Evolutionary conservation across 345 rosid species (phyloP).

Genomic region (Linum usitatissimum): DNA sequence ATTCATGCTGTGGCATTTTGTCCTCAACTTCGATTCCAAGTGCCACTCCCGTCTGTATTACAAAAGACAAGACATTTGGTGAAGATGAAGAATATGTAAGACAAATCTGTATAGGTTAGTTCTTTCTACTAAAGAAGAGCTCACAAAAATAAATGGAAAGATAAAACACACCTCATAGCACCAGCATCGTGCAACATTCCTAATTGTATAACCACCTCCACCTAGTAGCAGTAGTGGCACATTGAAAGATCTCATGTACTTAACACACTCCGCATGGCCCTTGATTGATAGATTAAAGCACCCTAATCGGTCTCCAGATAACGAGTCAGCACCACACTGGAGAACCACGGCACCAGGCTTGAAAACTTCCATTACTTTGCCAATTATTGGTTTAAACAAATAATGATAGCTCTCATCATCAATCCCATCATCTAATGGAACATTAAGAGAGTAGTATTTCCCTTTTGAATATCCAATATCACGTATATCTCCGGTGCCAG

Average conservation of each 20-base stretch:
- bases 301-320: slow-evolving; percentile 63
- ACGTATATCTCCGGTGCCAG: slow-evolving; percentile 51
- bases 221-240: slow-evolving; percentile 56
- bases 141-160: not conserved
- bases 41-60: slow-evolving; percentile 50
- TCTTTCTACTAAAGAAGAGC: not conserved
- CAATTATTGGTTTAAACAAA: slow-evolving; percentile 54
- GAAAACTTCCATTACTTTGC: slow-evolving; percentile 56
- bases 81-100: not conserved
- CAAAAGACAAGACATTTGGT: slow-evolving; percentile 3
- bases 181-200: slow-evolving; percentile 76
- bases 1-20: slow-evolving; percentile 76
- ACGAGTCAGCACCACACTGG: slow-evolving; percentile 61
- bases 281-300: slow-evolving; percentile 63
- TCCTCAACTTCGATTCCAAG: slow-evolving; percentile 63
- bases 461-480: slow-evolving; percentile 46
- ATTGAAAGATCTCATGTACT: slow-evolving; percentile 66
- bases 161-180: slow-evolving; percentile 44
- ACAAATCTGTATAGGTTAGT: not conserved
- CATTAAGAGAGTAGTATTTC: slow-evolving; percentile 56
- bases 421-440: slow-evolving; percentile 63
- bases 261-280: slow-evolving; percentile 74
- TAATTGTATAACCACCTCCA: slow-evolving; percentile 69
- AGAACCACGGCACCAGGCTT: slow-evolving; percentile 57
- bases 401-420: slow-evolving; percentile 67